phyloP scores from a whole-genome alignment of 208 protist species.

The Strigomonas culicis region DNA sequence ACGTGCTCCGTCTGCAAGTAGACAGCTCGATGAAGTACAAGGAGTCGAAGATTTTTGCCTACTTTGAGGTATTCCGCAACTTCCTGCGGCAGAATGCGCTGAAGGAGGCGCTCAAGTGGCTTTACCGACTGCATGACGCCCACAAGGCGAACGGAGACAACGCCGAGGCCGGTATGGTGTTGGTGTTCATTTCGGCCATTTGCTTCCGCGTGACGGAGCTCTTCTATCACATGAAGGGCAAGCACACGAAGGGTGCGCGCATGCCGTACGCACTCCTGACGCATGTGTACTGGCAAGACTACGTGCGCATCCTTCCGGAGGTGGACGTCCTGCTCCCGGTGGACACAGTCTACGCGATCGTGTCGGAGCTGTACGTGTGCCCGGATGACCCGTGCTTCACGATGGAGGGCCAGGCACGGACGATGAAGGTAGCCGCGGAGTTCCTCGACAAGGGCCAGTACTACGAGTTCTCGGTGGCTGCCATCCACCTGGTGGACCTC shows the following conservation, averaged over 20 bases:
- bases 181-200: constrained; percentile 80
- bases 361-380: constrained; percentile 70
- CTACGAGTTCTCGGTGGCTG: constrained; percentile 71
- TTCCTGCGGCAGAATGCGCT: constrained; percentile 79
- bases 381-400: constrained; percentile 80
- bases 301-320: constrained; percentile 83
- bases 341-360: constrained; percentile 75
- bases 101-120: constrained; percentile 79
- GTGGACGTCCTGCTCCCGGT: constrained; percentile 53
- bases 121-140: constrained; percentile 75
- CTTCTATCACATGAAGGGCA: constrained; percentile 77
- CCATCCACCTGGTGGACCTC: constrained; percentile 59
- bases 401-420: constrained; percentile 77
- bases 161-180: constrained; percentile 79
- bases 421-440: constrained; percentile 77
- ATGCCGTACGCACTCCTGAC: constrained; percentile 70
- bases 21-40: constrained; percentile 81
- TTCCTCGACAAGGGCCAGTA: constrained; percentile 78
- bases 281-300: constrained; percentile 90
- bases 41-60: constrained; percentile 67
- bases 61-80: constrained; percentile 80
- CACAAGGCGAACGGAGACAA: constrained; percentile 73
- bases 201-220: constrained; percentile 87
- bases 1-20: constrained; percentile 72
- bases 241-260: constrained; percentile 54